These are phyloP conservation scores for Penicillium turbatum DNA, from an alignment of 495 filamentous ascomycete species.

Conservation along the genomic window DNA sequence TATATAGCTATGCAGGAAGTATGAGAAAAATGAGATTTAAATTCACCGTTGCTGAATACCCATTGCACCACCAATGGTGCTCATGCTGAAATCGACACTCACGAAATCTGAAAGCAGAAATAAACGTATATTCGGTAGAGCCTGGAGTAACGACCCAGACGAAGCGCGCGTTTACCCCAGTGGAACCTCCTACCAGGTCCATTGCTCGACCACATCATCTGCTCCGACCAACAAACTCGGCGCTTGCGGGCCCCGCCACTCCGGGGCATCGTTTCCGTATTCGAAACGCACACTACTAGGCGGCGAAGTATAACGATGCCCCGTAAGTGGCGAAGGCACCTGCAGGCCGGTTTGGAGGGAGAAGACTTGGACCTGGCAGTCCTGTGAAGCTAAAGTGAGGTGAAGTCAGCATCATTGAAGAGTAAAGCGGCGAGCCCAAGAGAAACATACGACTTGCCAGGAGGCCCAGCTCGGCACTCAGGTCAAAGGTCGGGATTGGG, in stretches of 20 bases:
- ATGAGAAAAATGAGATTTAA: no score
- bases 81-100: neutral
- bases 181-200: constrained; percentile 31
- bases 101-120: neutral
- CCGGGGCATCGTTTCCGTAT: constrained; percentile 18
- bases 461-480: constrained; percentile 36
- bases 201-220: constrained; percentile 34
- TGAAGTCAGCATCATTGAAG: neutral
- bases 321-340: constrained; percentile 31
- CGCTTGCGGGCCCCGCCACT: constrained; percentile 27
- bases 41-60: no score
- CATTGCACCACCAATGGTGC: neutral
- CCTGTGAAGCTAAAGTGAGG: constrained; percentile 23
- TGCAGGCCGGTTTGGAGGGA: constrained; percentile 34
- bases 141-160: no score
- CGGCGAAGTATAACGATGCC: constrained; percentile 23
- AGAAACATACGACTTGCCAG: constrained; percentile 35
- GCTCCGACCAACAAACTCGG: constrained; percentile 37
- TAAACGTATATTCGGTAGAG: no score
- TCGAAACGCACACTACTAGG: constrained; percentile 39
- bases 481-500: constrained; percentile 31
- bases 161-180: neutral
- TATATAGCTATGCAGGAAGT: no score
- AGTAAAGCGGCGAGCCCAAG: neutral
- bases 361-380: constrained; percentile 37